A percentile compares a stretch with the other conserved stretches of the same genome.
These are phyloP conservation scores for Fonsecaea pugnacius DNA, from an alignment of 2,329 filamentous ascomycete genomes.

Conservation along the genomic window DNA sequence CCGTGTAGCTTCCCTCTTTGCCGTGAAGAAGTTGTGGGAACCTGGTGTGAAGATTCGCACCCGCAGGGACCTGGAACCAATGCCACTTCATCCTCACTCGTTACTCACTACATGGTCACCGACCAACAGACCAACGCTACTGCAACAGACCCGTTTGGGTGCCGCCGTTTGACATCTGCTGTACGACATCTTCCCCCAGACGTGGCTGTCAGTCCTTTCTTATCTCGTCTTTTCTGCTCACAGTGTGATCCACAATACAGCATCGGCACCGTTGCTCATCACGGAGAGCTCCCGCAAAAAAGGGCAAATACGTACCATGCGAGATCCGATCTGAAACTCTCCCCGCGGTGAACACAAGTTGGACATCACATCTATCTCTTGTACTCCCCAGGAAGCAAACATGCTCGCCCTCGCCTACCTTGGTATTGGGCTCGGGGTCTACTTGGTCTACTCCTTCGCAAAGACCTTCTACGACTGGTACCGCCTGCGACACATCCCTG, in stretches of 20 bases:
- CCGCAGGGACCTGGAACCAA: slow-evolving; percentile 8
- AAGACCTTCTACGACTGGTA: slow-evolving; percentile 22
- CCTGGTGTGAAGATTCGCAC: slow-evolving; percentile 4
- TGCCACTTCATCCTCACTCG: slow-evolving; percentile 4
- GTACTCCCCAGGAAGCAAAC: slow-evolving; percentile 18
- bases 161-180: slow-evolving; percentile 12
- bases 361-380: slow-evolving; percentile 17
- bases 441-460: slow-evolving; percentile 12
- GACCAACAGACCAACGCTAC: background rate
- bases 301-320: slow-evolving; percentile 10
- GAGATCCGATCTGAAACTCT: slow-evolving; percentile 22
- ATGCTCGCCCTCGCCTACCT: slow-evolving; percentile 21
- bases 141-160: slow-evolving; percentile 16
- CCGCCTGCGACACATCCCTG: slow-evolving; percentile 28
- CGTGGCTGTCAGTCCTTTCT: slow-evolving; percentile 14
- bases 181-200: slow-evolving; percentile 18
- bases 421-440: slow-evolving; percentile 3
- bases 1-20: background rate
- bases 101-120: background rate
- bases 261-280: slow-evolving; percentile 6
- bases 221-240: slow-evolving; percentile 1
- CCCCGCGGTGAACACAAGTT: slow-evolving; percentile 20
- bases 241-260: slow-evolving; percentile 1
- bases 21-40: slow-evolving; percentile 7
- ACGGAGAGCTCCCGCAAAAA: slow-evolving; percentile 1